Percentiles rank a stretch among this genome's conserved stretches.
Conservation (phyloP, 2,329 filamentous ascomycete species). For the Fusarium subtropicale region DNA sequence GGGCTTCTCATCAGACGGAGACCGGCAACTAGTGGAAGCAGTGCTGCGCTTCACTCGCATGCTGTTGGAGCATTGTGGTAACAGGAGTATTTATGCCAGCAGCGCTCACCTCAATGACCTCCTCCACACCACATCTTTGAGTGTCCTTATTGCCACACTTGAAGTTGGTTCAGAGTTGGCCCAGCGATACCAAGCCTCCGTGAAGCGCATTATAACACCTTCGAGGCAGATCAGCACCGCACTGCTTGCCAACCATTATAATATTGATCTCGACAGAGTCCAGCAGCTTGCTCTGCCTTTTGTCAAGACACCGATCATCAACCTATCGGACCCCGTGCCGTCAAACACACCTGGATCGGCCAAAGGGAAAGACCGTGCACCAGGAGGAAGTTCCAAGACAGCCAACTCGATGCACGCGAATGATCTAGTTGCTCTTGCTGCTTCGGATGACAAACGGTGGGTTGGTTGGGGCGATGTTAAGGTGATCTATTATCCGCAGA, state of each 20-base stretch:
- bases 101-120: slow-evolving; percentile 90
- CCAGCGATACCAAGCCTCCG: slow-evolving; percentile 90
- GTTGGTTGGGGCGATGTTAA: slow-evolving; percentile 84
- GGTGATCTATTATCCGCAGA: slow-evolving; percentile 78
- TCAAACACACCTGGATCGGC: slow-evolving; percentile 65
- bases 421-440: slow-evolving; percentile 81
- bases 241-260: slow-evolving; percentile 86
- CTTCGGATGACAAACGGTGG: slow-evolving; percentile 70
- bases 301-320: slow-evolving; percentile 73
- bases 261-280: slow-evolving; percentile 81
- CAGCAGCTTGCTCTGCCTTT: slow-evolving; percentile 87
- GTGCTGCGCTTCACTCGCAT: slow-evolving; percentile 88
- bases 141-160: slow-evolving; percentile 81
- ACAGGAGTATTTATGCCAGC: slow-evolving; percentile 95
- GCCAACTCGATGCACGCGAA: slow-evolving; percentile 78
- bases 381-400: slow-evolving; percentile 56
- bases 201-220: slow-evolving; percentile 77
- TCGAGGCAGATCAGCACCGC: slow-evolving; percentile 75
- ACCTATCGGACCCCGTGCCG: slow-evolving; percentile 64
- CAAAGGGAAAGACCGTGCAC: slow-evolving; percentile 81
- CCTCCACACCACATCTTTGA: slow-evolving; percentile 85
- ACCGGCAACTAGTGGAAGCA: slow-evolving; percentile 81
- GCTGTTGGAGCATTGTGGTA: slow-evolving; percentile 93
- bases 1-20: slow-evolving; percentile 79
- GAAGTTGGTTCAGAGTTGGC: slow-evolving; percentile 87